Conservation (phyloP, 371 early-diverging fungal genomes). For the Nematocida sp. region DNA sequence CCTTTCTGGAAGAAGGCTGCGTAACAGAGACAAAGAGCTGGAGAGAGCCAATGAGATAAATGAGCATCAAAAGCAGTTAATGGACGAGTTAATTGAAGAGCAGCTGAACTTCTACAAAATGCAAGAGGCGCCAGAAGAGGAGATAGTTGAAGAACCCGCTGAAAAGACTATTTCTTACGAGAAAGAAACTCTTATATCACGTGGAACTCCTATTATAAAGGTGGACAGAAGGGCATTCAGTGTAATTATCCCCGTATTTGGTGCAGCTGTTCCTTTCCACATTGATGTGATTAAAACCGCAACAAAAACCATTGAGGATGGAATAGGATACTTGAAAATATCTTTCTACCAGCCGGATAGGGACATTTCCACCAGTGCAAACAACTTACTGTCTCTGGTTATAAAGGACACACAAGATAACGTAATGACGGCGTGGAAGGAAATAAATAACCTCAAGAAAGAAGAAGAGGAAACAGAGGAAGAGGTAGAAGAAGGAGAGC, state of each 20-base stretch:
- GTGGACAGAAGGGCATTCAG: constrained; percentile 83
- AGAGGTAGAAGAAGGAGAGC: constrained; percentile 53
- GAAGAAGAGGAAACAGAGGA: constrained; percentile 40
- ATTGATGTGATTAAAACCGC: constrained; percentile 88
- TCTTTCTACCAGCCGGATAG: constrained; percentile 86
- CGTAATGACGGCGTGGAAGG: constrained; percentile 72
- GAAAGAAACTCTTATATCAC: constrained; percentile 66
- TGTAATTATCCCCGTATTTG: constrained; percentile 88
- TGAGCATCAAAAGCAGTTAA: constrained; percentile 71
- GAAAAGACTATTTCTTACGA: constrained; percentile 56
- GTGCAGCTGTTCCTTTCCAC: constrained; percentile 95
- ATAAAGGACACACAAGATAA: constrained; percentile 72
- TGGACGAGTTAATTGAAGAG: constrained; percentile 70
- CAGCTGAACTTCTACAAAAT: constrained; percentile 61
- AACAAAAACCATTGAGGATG: constrained; percentile 88
- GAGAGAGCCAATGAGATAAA: constrained; percentile 65
- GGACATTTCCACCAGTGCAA: constrained; percentile 72
- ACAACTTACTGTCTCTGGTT: constrained; percentile 47
- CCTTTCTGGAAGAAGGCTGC: constrained; percentile 63
- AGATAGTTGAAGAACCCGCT: constrained; percentile 33
- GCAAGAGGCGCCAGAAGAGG: constrained; percentile 29
- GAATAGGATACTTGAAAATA: constrained; percentile 84
- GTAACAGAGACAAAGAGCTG: constrained; percentile 67
- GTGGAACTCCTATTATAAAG: constrained; percentile 73
- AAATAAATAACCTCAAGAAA: constrained; percentile 68